These are phyloP conservation scores for Crinitomyces ghanaensis DNA, from an alignment of 805 yeast genomes.

Conservation along the genomic window DNA sequence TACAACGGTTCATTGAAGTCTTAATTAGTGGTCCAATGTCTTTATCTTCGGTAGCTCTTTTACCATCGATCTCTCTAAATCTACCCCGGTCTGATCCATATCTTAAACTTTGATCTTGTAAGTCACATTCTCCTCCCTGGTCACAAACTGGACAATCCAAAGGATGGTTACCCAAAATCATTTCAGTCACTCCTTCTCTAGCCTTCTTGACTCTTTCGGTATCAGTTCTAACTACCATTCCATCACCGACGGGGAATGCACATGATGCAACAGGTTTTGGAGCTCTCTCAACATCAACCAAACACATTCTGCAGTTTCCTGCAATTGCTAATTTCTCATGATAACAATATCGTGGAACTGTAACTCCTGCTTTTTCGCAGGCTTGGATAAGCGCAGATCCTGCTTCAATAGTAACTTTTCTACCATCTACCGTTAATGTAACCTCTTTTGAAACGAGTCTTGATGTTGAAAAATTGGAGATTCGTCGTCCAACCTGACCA, in stretches of 20 bases:
- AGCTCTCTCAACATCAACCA: constrained; percentile 79
- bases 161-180: constrained; percentile 80
- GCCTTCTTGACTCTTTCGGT: constrained; percentile 69
- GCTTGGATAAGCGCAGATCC: constrained; percentile 87
- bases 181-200: constrained; percentile 84
- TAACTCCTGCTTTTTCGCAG: constrained; percentile 81
- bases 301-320: constrained; percentile 89
- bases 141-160: constrained; percentile 88
- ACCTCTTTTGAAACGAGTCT: constrained; percentile 55
- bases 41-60: constrained; percentile 84
- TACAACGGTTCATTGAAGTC: constrained; percentile 87
- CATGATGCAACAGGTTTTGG: constrained; percentile 86
- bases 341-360: constrained; percentile 82
- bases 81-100: constrained; percentile 83
- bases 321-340: constrained; percentile 86
- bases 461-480: constrained; percentile 27
- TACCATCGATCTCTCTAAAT: constrained; percentile 69
- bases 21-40: constrained; percentile 82
- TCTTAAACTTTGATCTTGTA: constrained; percentile 76
- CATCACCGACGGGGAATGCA: constrained; percentile 84
- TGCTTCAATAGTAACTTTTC: constrained; percentile 65
- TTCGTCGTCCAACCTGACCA: constrained; percentile 12
- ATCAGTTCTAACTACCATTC: constrained; percentile 77
- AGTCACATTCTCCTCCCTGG: constrained; percentile 91
- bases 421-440: constrained; percentile 50